Base-by-base conservation (phyloP, 306 rosid genomes). In the Chamaecrista fasciculata region DNA sequence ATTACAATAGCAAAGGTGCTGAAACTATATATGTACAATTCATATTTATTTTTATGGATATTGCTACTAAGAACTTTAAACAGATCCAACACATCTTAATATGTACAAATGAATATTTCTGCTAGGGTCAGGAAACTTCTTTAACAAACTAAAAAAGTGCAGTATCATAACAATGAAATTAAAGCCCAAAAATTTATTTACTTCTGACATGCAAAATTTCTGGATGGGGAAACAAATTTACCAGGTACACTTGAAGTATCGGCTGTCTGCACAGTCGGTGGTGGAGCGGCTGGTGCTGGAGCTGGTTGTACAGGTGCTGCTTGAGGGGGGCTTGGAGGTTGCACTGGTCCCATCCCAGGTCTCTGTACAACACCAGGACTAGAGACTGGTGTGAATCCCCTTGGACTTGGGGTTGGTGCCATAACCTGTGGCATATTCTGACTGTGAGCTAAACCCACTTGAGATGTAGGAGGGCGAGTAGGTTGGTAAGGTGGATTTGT, bases 171-270 rank as follows among this genome's bases (percentile, higher is more conserved):
- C n/a, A 44, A 23, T 9, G 8, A 28, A 28, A 25, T 12, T 23
- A 49, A 48, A 19, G 8, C n/a, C 18, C 3, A 48, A 3, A 19
- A 21, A 29, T 36, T 48, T 48, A 18, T 21, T 46, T 0, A 34
- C 36, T 7, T 19, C 1, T 19, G 18, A 9, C 31, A 66, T 4
- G 18, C 1, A 53, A 51, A 69, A 12, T 36, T 69, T 51, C 24
- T 14, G 19, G 20, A 10, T 31, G 14, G 9, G 11, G 2, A 21
- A 61, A n/a, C 11, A 42, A 1, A 47, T 51, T 76, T 88, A 93
- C 99, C 99, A 69, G 99, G 92, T 4, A 94, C 99, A 67, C 84
- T 94, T 9, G 95, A 82, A 46, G 91, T 94, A 81, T 88, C 95
- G 62, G 82, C 99, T 48, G 96, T 94, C 79, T 91, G 97, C 76